Evolutionary conservation across 257 asterid genomes (phyloP).

Genomic region (Penstemon eatonii): DNA sequence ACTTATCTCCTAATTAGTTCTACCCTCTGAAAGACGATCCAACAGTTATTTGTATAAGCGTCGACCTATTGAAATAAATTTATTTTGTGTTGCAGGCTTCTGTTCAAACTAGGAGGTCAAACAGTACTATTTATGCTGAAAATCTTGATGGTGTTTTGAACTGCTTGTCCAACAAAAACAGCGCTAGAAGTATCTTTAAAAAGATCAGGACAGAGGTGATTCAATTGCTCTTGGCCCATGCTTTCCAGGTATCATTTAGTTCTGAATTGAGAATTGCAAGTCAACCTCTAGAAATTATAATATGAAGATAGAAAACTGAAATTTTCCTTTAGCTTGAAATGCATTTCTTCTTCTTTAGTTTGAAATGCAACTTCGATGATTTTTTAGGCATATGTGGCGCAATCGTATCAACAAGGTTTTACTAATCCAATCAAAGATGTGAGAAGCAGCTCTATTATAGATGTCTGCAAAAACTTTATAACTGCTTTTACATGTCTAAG

Average conservation of each 20-base stretch:
- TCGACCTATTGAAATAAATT: slow-evolving; percentile 17
- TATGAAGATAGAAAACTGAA: background rate
- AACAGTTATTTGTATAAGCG: slow-evolving; percentile 1
- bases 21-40: background rate
- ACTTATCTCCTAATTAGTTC: background rate
- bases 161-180: slow-evolving; percentile 57
- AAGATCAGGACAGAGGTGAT: slow-evolving; percentile 60
- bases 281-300: background rate
- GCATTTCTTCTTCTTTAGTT: background rate
- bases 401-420: slow-evolving; percentile 37
- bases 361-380: background rate
- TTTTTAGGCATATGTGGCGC: slow-evolving; percentile 68
- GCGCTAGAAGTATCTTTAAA: slow-evolving; percentile 55
- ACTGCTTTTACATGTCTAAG: slow-evolving; percentile 69
- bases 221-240: slow-evolving; percentile 78
- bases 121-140: slow-evolving; percentile 31
- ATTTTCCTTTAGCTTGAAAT: background rate
- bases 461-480: slow-evolving; percentile 55
- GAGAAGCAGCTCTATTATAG: slow-evolving; percentile 38
- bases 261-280: background rate
- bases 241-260: slow-evolving; percentile 57
- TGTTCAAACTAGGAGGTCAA: slow-evolving; percentile 70
- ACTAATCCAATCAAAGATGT: slow-evolving; percentile 39
- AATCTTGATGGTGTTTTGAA: slow-evolving; percentile 67
- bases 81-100: slow-evolving; percentile 48